phyloP scores from a whole-genome alignment of 1,139 yeast species.

The Groenewaldozyma auringiensis region DNA sequence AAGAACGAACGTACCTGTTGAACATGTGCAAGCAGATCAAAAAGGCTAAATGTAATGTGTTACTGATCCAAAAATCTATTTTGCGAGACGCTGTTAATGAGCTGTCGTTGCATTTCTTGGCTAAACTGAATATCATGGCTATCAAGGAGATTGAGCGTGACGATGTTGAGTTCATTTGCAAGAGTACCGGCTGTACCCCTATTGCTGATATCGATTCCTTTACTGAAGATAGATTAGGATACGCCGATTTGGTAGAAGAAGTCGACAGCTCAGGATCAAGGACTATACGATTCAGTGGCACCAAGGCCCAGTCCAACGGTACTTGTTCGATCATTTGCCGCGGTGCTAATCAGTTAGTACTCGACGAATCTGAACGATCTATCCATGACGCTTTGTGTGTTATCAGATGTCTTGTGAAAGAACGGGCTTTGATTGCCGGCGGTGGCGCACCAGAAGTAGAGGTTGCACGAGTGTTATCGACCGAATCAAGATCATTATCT shows the following conservation, averaged over 20 bases:
- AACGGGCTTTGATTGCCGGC: constrained; percentile 92
- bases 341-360: constrained; percentile 84
- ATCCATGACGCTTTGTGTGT: constrained; percentile 97
- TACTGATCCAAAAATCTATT: constrained; percentile 88
- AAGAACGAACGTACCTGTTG: constrained; percentile 89
- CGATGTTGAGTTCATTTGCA: constrained; percentile 88
- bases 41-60: constrained; percentile 92
- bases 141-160: constrained; percentile 95
- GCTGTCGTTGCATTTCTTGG: constrained; percentile 85
- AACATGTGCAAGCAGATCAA: constrained; percentile 94
- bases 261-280: constrained; percentile 88
- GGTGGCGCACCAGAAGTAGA: constrained; percentile 99
- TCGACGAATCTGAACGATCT: constrained; percentile 95
- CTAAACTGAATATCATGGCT: constrained; percentile 88
- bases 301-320: constrained; percentile 44
- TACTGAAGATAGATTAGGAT: constrained; percentile 85
- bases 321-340: constrained; percentile 89
- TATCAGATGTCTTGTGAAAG: constrained; percentile 87
- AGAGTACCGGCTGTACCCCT: constrained; percentile 89
- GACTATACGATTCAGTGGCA: constrained; percentile 85
- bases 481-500: constrained; percentile 67
- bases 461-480: constrained; percentile 70
- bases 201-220: constrained; percentile 91
- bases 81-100: constrained; percentile 97
- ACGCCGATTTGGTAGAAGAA: constrained; percentile 90